These are phyloP conservation scores for Davidsoniella neocaledoniae DNA, from an alignment of 2,329 filamentous ascomycete genomes.

Conservation along the genomic window DNA sequence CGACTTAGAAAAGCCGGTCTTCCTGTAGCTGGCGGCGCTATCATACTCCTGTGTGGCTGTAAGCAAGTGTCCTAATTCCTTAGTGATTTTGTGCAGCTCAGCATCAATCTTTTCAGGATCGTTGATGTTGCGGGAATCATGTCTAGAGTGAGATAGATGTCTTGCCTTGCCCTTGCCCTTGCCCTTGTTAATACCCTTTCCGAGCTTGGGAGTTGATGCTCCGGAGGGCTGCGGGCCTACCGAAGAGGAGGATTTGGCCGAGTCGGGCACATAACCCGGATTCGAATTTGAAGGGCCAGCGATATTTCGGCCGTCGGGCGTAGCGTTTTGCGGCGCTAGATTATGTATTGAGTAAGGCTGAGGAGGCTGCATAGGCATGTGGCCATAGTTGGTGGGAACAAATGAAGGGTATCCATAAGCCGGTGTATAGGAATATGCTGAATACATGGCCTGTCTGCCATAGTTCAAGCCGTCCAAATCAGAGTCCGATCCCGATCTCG, in stretches of 20 bases:
- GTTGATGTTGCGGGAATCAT: background rate
- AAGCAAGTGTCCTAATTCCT: constrained; percentile 5
- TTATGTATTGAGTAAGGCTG: constrained; percentile 1
- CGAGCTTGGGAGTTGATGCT: constrained; percentile 6
- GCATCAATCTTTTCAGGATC: background rate
- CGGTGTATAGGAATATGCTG: constrained; percentile 1
- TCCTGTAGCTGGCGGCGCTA: background rate
- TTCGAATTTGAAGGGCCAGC: too few relatives aligned
- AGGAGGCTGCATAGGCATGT: background rate
- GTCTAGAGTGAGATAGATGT: background rate
- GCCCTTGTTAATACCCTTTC: background rate
- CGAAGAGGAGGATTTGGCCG: background rate
- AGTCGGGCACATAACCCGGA: too few relatives aligned
- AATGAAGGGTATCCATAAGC: constrained; percentile 1
- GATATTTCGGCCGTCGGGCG: background rate
- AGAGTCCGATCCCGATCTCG: constrained; percentile 8
- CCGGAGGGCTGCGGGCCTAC: constrained; percentile 3
- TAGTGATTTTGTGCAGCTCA: background rate
- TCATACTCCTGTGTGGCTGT: constrained; percentile 9
- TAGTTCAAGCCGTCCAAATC: constrained; percentile 3
- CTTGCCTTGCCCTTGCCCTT: constrained; percentile 5
- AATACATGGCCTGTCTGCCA: constrained; percentile 7
- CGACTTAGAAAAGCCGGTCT: background rate
- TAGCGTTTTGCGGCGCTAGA: constrained; percentile 8
- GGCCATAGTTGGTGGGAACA: background rate